Base-by-base conservation (phyloP, 2,329 filamentous ascomycete genomes). In the Neurospora sp. region DNA sequence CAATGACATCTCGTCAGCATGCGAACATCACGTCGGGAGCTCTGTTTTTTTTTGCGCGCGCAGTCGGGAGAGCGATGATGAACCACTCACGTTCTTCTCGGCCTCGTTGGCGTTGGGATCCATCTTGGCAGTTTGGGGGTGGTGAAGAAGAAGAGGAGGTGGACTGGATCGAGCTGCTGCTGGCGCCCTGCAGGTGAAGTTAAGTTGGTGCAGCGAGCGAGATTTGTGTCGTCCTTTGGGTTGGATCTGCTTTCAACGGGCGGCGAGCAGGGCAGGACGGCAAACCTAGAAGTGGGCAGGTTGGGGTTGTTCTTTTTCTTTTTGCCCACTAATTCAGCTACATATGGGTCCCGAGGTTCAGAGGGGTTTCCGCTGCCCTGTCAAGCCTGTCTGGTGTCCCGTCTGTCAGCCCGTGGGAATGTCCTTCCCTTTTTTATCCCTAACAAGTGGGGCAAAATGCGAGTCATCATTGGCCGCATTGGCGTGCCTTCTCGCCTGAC, bases 91-190 rank as follows among this genome's bases (percentile, higher is more conserved):
- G 83, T 98, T 99, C 89, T 98, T 98, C 89, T 99, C 96, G 77
- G 95, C 95, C 84, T 98, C 96, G 84, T 91, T 94, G 81, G 89
- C 89, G 84, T 93, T 89, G 79, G 90, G 85, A 83, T 93, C 90
- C 93, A 97, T 97, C 78, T 84, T 94, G 87, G 82, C 52, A 15
- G 52, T n/a, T 62, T 62, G 9, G 52, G 52, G 52, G 28, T 62
- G 52, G 15, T 62, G 52, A 62, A 62, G 52, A 33, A 62, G 52
- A 62, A 33, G 52, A 33, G 52, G 67, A 62, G 5, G 67, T 42
- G 38, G 66, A 40, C 39, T 40, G 39, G 39, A 40, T 9, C 46
- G 52, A 62, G 3, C 2, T 62, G 52, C 28, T 62, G 52, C 52
- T 62, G 52, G 52, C 52, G 52, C 52, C 52, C 52, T 62, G 28